These are phyloP conservation scores for Setaria viridis DNA, from an alignment of 202 grass and related monocot genomes.

Conservation along the genomic window DNA sequence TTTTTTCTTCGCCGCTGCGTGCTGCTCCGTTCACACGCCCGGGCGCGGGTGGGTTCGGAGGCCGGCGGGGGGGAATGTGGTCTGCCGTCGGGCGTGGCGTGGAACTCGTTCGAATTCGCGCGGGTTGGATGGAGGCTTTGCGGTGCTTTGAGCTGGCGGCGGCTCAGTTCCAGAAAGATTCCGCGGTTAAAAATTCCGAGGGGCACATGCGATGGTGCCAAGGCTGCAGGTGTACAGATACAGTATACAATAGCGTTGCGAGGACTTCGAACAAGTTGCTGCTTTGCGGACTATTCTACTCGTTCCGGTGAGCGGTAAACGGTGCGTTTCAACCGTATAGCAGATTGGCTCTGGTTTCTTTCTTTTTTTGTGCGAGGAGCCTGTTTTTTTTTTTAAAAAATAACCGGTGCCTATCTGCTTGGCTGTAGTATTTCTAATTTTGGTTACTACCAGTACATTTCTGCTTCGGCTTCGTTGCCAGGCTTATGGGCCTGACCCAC, in stretches of 20 bases:
- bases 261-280: not conserved
- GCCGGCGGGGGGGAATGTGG: not conserved
- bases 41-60: not conserved
- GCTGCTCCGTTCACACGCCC: slow-evolving; percentile 29
- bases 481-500: too few relatives aligned
- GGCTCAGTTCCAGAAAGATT: slow-evolving; percentile 41
- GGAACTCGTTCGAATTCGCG: not conserved
- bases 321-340: too few relatives aligned
- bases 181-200: not conserved
- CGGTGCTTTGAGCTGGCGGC: not conserved
- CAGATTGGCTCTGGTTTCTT: too few relatives aligned
- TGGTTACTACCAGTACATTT: too few relatives aligned
- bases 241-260: not conserved
- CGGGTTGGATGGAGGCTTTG: not conserved
- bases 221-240: not conserved
- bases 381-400: too few relatives aligned
- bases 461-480: too few relatives aligned
- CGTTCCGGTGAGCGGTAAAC: too few relatives aligned
- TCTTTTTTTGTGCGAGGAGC: too few relatives aligned
- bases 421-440: too few relatives aligned
- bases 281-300: too few relatives aligned
- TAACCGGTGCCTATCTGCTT: too few relatives aligned
- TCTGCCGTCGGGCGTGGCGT: not conserved
- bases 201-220: slow-evolving; percentile 23
- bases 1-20: not conserved